These are phyloP conservation scores for Aspergillus proliferans DNA, from an alignment of 2,329 filamentous ascomycete species.

Conservation along the genomic window DNA sequence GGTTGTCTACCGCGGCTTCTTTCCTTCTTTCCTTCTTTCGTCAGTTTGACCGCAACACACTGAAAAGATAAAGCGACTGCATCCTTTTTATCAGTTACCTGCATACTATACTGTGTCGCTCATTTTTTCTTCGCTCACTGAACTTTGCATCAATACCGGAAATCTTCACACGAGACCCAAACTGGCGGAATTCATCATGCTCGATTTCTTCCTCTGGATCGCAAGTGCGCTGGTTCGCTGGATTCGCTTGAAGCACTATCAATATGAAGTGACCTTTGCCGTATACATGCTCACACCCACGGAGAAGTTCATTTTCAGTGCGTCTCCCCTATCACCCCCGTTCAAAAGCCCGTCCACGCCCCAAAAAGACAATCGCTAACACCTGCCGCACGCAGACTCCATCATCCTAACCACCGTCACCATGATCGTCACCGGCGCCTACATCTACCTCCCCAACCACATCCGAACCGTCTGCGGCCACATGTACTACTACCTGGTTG, in stretches of 20 bases:
- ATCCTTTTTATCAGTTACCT: no score
- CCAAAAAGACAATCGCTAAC: background rate
- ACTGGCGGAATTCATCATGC: slow-evolving; percentile 13
- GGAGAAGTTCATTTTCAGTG: slow-evolving; percentile 97
- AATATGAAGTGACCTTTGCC: slow-evolving; percentile 94
- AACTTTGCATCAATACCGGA: background rate
- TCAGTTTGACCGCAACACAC: background rate
- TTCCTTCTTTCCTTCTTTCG: background rate
- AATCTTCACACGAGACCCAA: background rate
- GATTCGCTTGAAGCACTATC: slow-evolving; percentile 92
- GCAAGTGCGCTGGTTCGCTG: slow-evolving; percentile 63
- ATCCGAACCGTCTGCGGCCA: slow-evolving; percentile 73
- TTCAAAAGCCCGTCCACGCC: background rate
- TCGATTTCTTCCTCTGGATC: slow-evolving; percentile 22
- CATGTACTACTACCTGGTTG: slow-evolving; percentile 91
- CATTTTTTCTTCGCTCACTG: background rate
- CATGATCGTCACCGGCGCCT: slow-evolving; percentile 77
- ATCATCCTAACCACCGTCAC: slow-evolving; percentile 84
- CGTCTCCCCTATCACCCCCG: slow-evolving; percentile 29
- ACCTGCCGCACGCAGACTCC: slow-evolving; percentile 56
- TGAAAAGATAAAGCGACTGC: background rate
- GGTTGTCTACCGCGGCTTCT: background rate
- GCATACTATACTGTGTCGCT: background rate
- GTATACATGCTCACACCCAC: slow-evolving; percentile 96
- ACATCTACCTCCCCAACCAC: slow-evolving; percentile 91